Conservation (phyloP, 2,329 filamentous ascomycete genomes). For the Cercospora canescens region DNA sequence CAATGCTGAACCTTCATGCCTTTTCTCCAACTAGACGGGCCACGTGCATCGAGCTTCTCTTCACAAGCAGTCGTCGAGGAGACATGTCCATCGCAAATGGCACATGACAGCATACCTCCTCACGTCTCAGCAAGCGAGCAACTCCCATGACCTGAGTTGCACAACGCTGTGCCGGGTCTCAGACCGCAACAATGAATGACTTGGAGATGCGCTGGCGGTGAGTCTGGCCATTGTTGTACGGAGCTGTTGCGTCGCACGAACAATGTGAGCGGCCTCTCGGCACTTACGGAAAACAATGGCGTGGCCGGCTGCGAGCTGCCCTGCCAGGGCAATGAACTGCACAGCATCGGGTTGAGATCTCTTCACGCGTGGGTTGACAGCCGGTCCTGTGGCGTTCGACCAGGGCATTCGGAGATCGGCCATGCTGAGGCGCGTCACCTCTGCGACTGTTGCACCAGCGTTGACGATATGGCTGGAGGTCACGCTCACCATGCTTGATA, state of each 20-base stretch:
- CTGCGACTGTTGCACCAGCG: neutral
- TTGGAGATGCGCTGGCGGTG: constrained; percentile 1
- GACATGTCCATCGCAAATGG: neutral
- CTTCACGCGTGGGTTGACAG: constrained; percentile 2
- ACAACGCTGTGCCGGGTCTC: neutral
- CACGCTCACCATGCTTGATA: neutral
- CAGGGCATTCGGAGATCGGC: neutral
- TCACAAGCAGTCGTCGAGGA: neutral
- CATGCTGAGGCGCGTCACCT: neutral
- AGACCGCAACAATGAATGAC: constrained; percentile 1
- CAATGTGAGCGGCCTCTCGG: neutral
- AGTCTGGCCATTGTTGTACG: constrained; percentile 4
- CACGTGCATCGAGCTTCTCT: neutral
- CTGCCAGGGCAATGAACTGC: neutral
- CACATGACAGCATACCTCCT: neutral
- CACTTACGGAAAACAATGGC: neutral
- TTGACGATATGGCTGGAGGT: neutral
- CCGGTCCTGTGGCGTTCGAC: neutral
- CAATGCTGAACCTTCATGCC: neutral
- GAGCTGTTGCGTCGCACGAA: neutral
- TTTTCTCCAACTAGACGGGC: neutral
- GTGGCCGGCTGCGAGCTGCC: neutral
- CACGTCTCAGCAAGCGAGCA: constrained; percentile 5
- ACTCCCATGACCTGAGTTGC: neutral
- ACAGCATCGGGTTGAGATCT: neutral